A percentile compares a stretch with the other conserved stretches of the same genome.
phyloP scores from a whole-genome alignment of 1,284 basidiomycete species.

The Rhodofomes roseus region DNA sequence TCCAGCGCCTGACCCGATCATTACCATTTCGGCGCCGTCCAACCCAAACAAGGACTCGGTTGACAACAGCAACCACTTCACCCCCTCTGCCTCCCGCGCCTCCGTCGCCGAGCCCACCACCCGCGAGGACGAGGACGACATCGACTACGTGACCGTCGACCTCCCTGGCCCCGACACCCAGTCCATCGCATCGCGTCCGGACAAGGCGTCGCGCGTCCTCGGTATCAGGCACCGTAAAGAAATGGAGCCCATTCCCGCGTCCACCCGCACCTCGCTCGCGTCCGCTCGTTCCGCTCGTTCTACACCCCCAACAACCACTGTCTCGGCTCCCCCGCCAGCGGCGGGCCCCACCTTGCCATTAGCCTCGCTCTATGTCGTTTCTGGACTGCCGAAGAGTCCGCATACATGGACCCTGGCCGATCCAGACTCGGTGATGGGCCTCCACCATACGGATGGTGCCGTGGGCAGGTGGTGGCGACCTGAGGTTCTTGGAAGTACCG shows the following conservation, averaged over 20 bases:
- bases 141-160: conserved; percentile 62
- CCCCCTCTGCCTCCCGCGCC: conserved; percentile 9
- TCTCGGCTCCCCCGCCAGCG: conserved; percentile 37
- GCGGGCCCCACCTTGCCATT: conserved; percentile 67
- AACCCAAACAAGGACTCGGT: conserved; percentile 10
- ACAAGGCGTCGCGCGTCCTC: conserved; percentile 68
- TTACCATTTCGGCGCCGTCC: conserved; percentile 25
- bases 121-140: conserved; percentile 48
- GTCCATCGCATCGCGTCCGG: conserved; percentile 22
- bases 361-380: conserved; percentile 81
- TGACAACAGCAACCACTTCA: conserved; percentile 19
- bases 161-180: conserved; percentile 24
- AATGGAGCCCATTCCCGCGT: conserved; percentile 80
- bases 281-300: conserved; percentile 58
- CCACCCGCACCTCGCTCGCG: conserved; percentile 67
- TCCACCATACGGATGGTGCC: conserved; percentile 84
- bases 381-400: conserved; percentile 78
- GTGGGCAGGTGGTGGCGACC: conserved; percentile 93
- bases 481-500: conserved; percentile 87
- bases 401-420: conserved; percentile 95
- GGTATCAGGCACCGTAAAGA: conserved; percentile 68
- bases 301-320: conserved; percentile 49
- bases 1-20: conserved; percentile 32
- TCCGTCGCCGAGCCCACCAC: conserved; percentile 21
- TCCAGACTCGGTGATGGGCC: conserved; percentile 78